Base-by-base conservation (phyloP, 139 green algal species). In the Chlamydomonas applanata region DNA sequence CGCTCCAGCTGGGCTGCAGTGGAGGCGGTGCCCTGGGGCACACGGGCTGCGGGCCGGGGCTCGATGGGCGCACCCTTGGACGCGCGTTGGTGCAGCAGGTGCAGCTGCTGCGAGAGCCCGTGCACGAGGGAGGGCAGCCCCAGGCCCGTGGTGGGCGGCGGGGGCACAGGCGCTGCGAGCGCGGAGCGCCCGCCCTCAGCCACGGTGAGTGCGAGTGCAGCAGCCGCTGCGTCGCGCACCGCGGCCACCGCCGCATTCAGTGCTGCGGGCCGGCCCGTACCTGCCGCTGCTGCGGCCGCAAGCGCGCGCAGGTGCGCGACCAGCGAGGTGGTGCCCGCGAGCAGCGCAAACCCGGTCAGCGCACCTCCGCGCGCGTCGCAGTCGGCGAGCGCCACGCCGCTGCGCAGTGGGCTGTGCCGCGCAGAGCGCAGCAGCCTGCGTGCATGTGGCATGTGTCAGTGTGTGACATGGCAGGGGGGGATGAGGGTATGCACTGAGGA, bases 401-500 rank as follows among this genome's bases (percentile, higher is more conserved):
- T 29, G 24, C 59, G 59, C 59, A 66, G 59, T 3, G 25, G 59
- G n/a, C 29, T 34, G 25, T 66, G n/a, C 11, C 11, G 11, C 17
- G n/a, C 17, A 22, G 59, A 66, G n/a, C 59, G 59, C 59, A 66
- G 25, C n/a, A 66, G 59, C 59, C 59, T 66, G 59, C 25, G 25
- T 36, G 59, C 30, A 30, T 66, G n/a, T 66, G n/a, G 11, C 40
- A 49, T 11, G 40, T 49, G 40, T 22, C 5, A 33, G 16, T n/a
- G 54, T 62, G 54, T 62, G 54, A 33, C 22, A 33, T 20, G 27
- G 54, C 16, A 62, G 27, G 54, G 5, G 16, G 27, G 54, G 13
- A n/a, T 62, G 54, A 33, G 16, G 27, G 54, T 62, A n/a, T 62
- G 54, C 29, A n/a, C n/a, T n/a, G n/a, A n/a, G n/a, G n/a, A n/a